Conservation (phyloP, 2,329 filamentous ascomycete genomes). For the Colletotrichum higginsianum region DNA sequence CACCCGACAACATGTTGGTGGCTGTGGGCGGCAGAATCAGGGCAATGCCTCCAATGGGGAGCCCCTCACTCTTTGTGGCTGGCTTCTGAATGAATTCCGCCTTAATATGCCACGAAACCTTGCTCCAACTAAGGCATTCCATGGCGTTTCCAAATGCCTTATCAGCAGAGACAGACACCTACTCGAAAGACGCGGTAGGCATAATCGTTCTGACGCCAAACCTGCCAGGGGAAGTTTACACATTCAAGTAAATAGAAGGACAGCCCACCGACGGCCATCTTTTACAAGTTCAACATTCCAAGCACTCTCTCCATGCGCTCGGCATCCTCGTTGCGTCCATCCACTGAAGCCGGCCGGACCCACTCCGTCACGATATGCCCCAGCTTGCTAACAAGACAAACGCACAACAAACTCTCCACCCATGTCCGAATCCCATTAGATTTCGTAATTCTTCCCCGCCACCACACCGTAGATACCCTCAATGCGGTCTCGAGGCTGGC, state of each 20-base stretch:
- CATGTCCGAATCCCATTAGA: background rate
- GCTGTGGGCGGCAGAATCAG: background rate
- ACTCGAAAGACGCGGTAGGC: no score
- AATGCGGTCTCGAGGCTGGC: background rate
- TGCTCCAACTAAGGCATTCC: no score
- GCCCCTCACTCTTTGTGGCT: no score
- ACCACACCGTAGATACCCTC: rapidly evolving
- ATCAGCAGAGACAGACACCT: no score
- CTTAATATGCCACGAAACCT: no score
- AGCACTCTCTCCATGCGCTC: background rate
- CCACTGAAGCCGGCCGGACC: background rate
- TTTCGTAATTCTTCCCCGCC: background rate
- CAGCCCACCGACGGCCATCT: background rate
- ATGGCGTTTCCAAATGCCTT: no score
- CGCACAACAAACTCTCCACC: background rate
- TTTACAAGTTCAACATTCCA: no score
- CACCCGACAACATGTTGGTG: background rate
- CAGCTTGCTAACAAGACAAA: background rate
- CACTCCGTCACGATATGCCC: background rate
- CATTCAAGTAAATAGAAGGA: background rate
- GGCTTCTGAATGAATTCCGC: no score
- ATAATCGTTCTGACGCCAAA: no score
- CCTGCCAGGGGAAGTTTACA: no score
- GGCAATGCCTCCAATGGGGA: background rate
- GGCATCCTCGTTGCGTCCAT: background rate